Conservation (phyloP, 306 rosid species). For the Lathyrus aphaca region DNA sequence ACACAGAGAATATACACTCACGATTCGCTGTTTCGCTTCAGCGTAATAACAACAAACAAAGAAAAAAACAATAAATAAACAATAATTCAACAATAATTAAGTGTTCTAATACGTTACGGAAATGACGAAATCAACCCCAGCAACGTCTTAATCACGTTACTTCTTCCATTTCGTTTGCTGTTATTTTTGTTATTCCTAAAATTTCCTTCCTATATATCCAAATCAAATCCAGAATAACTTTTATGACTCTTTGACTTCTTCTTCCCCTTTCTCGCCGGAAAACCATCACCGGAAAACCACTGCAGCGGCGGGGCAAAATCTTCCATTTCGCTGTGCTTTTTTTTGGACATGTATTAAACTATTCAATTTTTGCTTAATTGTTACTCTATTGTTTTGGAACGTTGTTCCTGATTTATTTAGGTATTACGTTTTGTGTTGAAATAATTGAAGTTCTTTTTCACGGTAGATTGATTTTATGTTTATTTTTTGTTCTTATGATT, state of each 20-base stretch:
- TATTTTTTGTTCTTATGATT: background rate
- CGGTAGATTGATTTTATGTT: background rate
- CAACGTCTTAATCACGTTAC: slow-evolving; percentile 22
- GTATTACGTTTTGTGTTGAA: background rate
- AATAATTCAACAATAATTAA: background rate
- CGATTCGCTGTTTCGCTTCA: too few species aligned
- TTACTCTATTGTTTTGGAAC: background rate
- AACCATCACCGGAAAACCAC: slow-evolving; percentile 10
- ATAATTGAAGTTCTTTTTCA: slow-evolving; percentile 5
- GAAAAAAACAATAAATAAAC: background rate
- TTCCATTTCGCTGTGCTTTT: slow-evolving; percentile 4
- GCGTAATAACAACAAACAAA: background rate
- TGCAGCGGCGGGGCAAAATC: slow-evolving; percentile 8
- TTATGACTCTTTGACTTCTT: slow-evolving; percentile 33
- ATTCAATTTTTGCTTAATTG: slow-evolving; percentile 30
- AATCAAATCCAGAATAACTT: background rate
- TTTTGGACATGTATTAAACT: background rate
- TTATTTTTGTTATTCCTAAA: background rate
- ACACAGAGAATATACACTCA: too few species aligned
- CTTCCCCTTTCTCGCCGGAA: background rate
- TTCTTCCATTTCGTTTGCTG: background rate
- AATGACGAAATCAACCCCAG: slow-evolving; percentile 14
- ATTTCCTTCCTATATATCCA: background rate
- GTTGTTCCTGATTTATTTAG: background rate
- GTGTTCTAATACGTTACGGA: slow-evolving; percentile 8